Percentiles rank a stretch among this genome's conserved stretches.
Evolutionary conservation across 345 rosid species (phyloP).

Genomic region (Dovyalis caffra): DNA sequence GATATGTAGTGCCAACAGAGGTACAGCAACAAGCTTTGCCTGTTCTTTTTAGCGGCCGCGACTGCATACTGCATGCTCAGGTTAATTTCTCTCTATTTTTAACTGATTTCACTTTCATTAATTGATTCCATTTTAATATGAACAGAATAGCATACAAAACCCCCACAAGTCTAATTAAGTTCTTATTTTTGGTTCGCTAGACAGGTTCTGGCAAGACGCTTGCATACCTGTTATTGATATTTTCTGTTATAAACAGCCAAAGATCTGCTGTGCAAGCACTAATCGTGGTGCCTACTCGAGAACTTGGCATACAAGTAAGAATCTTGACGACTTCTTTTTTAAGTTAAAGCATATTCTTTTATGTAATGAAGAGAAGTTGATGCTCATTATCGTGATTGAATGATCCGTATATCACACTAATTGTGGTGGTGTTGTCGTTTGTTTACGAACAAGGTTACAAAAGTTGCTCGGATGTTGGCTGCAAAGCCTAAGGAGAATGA

Average conservation of each 20-base stretch:
- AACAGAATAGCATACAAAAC: too few relatives aligned
- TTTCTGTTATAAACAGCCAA: constrained; percentile 59
- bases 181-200: constrained; percentile 41
- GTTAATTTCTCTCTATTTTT: constrained; percentile 31
- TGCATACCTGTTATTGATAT: constrained; percentile 70
- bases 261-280: constrained; percentile 82
- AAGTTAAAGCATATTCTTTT: not conserved
- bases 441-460: constrained; percentile 52
- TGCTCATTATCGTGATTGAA: not conserved
- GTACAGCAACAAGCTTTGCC: constrained; percentile 76
- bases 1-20: constrained; percentile 59
- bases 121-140: too few relatives aligned
- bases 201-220: constrained; percentile 97
- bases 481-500: constrained; percentile 46
- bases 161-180: constrained; percentile 10
- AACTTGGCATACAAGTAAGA: constrained; percentile 91
- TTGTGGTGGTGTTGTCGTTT: constrained; percentile 5
- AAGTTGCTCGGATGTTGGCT: constrained; percentile 79
- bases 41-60: constrained; percentile 59
- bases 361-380: not conserved
- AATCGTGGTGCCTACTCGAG: constrained; percentile 85
- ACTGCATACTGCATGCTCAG: constrained; percentile 91
- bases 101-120: not conserved
- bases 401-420: not conserved
- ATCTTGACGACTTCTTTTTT: not conserved